phyloP scores from a whole-genome alignment of 2,329 filamentous ascomycete species.

The Fusarium compactum region DNA sequence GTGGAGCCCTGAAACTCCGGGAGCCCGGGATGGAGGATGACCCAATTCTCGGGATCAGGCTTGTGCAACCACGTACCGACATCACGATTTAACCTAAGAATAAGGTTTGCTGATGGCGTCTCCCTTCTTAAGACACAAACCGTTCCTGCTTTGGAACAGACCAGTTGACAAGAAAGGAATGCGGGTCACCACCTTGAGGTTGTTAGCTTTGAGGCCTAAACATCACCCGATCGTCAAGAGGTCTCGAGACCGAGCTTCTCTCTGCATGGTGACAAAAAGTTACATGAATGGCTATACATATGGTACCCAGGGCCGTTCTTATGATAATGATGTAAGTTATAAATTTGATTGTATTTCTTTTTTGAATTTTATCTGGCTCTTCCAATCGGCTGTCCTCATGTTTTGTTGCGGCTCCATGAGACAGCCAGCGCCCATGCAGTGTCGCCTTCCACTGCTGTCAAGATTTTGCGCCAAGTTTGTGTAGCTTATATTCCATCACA shows the following conservation, averaged over 20 bases:
- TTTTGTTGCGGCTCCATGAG: not conserved
- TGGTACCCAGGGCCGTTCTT: not conserved
- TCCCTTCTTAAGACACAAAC: not conserved
- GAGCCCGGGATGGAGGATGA: slow-evolving; percentile 30
- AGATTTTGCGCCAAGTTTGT: not conserved
- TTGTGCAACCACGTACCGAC: slow-evolving; percentile 15
- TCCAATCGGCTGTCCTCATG: not conserved
- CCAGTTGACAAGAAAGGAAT: slow-evolving; percentile 30
- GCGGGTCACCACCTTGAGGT: slow-evolving; percentile 25
- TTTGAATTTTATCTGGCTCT: slow-evolving; percentile 2
- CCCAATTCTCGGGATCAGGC: slow-evolving; percentile 11
- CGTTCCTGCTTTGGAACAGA: slow-evolving; percentile 17
- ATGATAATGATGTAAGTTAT: not conserved
- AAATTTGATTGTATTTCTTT: slow-evolving; percentile 1
- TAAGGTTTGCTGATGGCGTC: slow-evolving; percentile 8
- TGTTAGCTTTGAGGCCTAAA: slow-evolving; percentile 15
- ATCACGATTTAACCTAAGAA: slow-evolving; percentile 3
- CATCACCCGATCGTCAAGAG: slow-evolving; percentile 11
- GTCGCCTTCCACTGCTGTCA: not conserved
- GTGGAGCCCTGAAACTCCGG: slow-evolving; percentile 14
- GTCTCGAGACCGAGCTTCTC: not conserved
- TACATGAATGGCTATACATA: not conserved
- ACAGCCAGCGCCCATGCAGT: not conserved
- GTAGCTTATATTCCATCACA: not conserved
- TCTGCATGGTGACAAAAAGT: not conserved